phyloP scores from a whole-genome alignment of 163 green algal species.

The Prototheca wickerhamii region DNA sequence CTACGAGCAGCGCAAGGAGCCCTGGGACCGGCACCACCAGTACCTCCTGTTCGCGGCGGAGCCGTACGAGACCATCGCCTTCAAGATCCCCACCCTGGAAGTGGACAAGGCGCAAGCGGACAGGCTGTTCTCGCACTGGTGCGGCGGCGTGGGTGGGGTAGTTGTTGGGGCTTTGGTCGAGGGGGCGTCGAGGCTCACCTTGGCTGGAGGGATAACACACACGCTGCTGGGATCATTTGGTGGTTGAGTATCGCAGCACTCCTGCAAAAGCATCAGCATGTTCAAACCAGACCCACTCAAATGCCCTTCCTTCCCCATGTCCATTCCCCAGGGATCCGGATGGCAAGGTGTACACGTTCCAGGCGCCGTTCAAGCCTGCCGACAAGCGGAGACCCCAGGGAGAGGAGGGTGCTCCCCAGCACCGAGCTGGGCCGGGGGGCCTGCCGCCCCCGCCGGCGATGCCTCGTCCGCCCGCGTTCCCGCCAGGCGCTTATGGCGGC shows the following conservation, averaged over 20 bases:
- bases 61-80: constrained; percentile 94
- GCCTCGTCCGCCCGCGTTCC: not conserved
- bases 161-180: no score
- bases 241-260: no score
- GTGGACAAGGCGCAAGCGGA: constrained; percentile 62
- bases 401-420: not conserved
- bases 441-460: not conserved
- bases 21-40: constrained; percentile 85
- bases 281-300: no score
- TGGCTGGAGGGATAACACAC: no score
- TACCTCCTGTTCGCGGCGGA: constrained; percentile 97
- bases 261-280: not conserved
- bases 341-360: constrained; percentile 77
- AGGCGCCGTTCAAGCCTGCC: constrained; percentile 69
- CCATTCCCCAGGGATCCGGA: constrained; percentile 59
- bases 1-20: constrained; percentile 93
- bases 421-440: not conserved
- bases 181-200: no score
- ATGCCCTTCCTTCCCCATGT: not conserved
- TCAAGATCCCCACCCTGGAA: constrained; percentile 93
- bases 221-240: not conserved
- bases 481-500: no score
- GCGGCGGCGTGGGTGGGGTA: not conserved
- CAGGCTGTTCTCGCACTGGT: constrained; percentile 91
- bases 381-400: not conserved